Conservation (phyloP, 306 rosid genomes). For the Dryas octopetala region DNA sequence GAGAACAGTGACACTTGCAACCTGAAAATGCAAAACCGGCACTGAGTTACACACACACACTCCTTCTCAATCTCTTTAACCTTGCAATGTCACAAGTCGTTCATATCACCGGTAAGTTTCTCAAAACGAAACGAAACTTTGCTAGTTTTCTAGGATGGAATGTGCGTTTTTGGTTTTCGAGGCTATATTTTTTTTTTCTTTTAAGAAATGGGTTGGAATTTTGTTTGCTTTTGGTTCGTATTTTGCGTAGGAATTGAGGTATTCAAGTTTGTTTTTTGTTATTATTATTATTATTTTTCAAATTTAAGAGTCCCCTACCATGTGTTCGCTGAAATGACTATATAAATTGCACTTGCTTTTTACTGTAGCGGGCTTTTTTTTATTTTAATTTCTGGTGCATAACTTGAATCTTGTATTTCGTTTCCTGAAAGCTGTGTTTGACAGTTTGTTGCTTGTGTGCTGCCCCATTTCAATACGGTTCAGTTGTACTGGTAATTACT, state of each 20-base stretch:
- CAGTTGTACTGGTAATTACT: neutral
- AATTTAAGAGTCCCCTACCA: conserved; percentile 16
- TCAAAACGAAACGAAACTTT: neutral
- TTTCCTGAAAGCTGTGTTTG: neutral
- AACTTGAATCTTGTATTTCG: neutral
- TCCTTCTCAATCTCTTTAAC: neutral
- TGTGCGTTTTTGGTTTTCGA: neutral
- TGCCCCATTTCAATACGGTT: neutral
- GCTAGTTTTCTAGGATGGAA: neutral
- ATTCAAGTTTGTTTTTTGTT: neutral
- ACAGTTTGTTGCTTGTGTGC: neutral
- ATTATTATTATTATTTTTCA: neutral
- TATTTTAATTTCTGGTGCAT: neutral
- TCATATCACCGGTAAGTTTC: conserved; percentile 47
- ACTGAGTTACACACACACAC: conserved; percentile 13
- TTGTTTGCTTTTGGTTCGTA: neutral
- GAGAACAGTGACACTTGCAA: neutral
- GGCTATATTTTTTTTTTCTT: neutral
- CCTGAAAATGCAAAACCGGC: conserved; percentile 36
- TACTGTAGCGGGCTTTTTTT: neutral
- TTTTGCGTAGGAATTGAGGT: neutral
- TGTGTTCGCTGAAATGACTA: conserved; percentile 27
- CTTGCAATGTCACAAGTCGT: conserved; percentile 57
- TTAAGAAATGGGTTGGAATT: neutral
- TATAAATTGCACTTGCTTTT: neutral